These are phyloP conservation scores for Geosmithia putterillii DNA, from an alignment of 2,329 filamentous ascomycete species.

Conservation along the genomic window DNA sequence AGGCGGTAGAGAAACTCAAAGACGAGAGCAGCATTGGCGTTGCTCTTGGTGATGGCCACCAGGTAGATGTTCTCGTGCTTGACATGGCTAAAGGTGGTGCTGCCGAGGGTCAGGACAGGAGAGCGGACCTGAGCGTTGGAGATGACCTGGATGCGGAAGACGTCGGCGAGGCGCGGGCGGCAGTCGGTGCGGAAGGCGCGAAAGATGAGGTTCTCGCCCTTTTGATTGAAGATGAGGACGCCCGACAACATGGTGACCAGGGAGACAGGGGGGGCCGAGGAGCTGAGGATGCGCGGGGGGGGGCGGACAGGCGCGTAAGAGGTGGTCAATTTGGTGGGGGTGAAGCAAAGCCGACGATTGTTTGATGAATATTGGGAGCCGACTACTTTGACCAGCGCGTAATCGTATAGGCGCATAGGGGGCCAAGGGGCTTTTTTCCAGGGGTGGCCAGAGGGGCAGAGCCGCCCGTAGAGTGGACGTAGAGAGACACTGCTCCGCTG, in stretches of 20 bases:
- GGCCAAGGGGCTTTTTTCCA: too few species aligned
- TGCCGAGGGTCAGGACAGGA: slow-evolving; percentile 91
- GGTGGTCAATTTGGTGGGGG: background rate
- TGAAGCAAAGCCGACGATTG: background rate
- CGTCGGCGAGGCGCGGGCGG: slow-evolving; percentile 90
- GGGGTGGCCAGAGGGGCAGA: too few species aligned
- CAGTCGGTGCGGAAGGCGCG: slow-evolving; percentile 98
- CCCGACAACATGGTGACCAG: slow-evolving; percentile 74
- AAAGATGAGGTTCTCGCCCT: slow-evolving; percentile 99
- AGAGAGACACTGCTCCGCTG: too few species aligned
- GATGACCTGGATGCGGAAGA: slow-evolving; percentile 99
- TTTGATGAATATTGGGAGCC: background rate
- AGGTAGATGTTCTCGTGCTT: slow-evolving; percentile 99
- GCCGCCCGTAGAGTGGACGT: too few species aligned
- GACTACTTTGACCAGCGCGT: background rate
- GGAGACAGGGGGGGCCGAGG: background rate
- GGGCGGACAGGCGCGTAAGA: background rate
- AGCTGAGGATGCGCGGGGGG: background rate
- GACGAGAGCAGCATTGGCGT: slow-evolving; percentile 93
- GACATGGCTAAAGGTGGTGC: slow-evolving; percentile 98
- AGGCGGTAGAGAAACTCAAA: slow-evolving; percentile 96
- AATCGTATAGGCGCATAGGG: background rate
- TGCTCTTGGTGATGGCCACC: slow-evolving; percentile 95
- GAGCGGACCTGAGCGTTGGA: slow-evolving; percentile 96
- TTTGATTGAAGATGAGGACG: slow-evolving; percentile 97